Evolutionary conservation across 345 rosid genomes (phyloP).

Genomic region (Cardamine occulta): DNA sequence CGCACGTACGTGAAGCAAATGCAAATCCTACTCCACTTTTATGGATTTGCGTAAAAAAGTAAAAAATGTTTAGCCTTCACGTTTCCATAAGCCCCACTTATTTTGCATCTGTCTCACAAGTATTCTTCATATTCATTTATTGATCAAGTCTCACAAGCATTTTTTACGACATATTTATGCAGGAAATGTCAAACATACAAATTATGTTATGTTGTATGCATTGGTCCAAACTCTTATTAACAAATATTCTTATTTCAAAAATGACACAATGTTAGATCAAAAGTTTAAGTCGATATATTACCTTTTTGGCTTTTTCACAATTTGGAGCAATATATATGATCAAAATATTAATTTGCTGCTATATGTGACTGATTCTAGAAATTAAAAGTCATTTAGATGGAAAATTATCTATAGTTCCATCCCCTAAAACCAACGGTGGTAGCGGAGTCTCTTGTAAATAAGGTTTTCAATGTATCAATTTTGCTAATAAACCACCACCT

Average conservation of each 20-base stretch:
- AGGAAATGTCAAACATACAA: neutral
- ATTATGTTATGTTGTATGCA: neutral
- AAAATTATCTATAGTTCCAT: neutral
- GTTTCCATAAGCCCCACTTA: constrained; percentile 4
- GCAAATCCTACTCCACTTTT: neutral
- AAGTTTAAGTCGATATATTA: constrained; percentile 31
- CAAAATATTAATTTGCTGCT: neutral
- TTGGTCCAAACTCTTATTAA: neutral
- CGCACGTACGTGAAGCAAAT: constrained; percentile 26
- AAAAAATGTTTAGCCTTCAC: constrained; percentile 1
- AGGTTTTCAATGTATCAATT: neutral
- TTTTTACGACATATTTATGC: neutral
- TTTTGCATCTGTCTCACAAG: constrained; percentile 12
- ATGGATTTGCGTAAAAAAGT: constrained; percentile 5
- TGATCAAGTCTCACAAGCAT: constrained; percentile 6
- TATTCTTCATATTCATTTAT: neutral
- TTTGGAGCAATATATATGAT: neutral
- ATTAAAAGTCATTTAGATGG: neutral
- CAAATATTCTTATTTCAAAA: constrained; percentile 10
- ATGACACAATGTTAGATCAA: constrained; percentile 23
- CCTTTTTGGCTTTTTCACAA: constrained; percentile 13
- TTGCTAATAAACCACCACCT: constrained; percentile 3
- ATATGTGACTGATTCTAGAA: neutral
- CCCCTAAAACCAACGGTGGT: neutral
- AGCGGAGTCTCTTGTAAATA: neutral